Base-by-base conservation (phyloP, 805 yeast genomes). In the Metschnikowia matae region DNA sequence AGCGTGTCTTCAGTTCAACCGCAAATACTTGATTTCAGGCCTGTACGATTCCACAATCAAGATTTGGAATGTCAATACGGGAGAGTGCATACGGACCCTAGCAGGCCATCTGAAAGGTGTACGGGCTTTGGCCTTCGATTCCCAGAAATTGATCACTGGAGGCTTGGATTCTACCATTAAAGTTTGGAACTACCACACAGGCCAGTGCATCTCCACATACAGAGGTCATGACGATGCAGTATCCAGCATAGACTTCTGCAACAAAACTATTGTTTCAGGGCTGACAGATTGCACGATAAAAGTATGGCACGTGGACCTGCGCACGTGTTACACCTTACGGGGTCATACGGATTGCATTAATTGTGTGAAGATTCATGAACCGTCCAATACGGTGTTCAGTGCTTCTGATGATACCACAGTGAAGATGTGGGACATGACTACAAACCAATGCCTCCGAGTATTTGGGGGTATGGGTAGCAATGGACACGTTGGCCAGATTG, bases 271-370 rank as follows among this genome's bases (percentile, higher is more conserved):
- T 62, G 97, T 90, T 0, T 84, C 94, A 8, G 99, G 98, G 0
- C 84, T 95, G 34, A 96, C 96, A 0, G 99, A 94, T 69, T 79
- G 81, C 54, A 89, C 96, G 0, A 86, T 94, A 48, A 89, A 90
- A 66, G 91, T 94, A 13, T 94, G 99, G 99, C 95, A 94, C 65
- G 96, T 94, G 42, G 96, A 88, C 64, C 82, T 90, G 6, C 78
- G 96, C 69, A 87, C 96, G 0, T 94, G 97, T 63, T 89, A 86
- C 67, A 90, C 98, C 0, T 74, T 94, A 51, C 77, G 97, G 39
- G 99, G 99, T 6, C 99, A 94, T 65, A 79, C 86, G 0, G 97
- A 88, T 58, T 85, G 95, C 83, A 97, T 94, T 17, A 90, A 89
- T 56, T 82, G 87, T 54, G 98, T 94, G 48, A 87, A 87, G 69